Evolutionary conservation across 2,329 filamentous ascomycete species (phyloP).

Genomic region (Dothistroma pini): DNA sequence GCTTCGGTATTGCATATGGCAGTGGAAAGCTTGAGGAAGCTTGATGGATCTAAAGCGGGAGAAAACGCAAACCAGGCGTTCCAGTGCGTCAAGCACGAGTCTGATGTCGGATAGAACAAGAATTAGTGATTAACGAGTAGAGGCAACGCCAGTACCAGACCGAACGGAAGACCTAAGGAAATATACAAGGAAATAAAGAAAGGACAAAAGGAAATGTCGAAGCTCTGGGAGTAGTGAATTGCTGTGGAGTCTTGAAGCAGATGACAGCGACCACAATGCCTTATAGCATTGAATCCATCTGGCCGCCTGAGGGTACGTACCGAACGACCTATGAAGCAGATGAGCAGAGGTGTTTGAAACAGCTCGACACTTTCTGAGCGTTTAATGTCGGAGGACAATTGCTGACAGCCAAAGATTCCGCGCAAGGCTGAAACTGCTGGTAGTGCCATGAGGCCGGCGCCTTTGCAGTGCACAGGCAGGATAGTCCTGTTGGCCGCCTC

Average conservation of each 20-base stretch:
- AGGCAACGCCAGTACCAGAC: slow-evolving; percentile 32
- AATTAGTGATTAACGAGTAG: slow-evolving; percentile 21
- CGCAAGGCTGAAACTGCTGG: slow-evolving; percentile 22
- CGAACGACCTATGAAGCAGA: slow-evolving; percentile 11
- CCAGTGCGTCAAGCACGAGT: slow-evolving; percentile 26
- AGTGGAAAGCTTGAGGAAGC: not conserved
- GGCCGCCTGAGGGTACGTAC: not conserved
- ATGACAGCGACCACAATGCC: slow-evolving; percentile 10
- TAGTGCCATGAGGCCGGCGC: slow-evolving; percentile 17
- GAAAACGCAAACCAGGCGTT: slow-evolving; percentile 14
- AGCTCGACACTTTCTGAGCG: slow-evolving; percentile 6
- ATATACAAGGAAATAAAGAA: slow-evolving; percentile 33
- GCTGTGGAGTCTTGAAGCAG: slow-evolving; percentile 6
- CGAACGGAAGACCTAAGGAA: slow-evolving; percentile 29
- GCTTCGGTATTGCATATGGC: slow-evolving; percentile 27
- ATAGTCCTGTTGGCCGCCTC: slow-evolving; percentile 9
- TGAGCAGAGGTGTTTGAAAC: slow-evolving; percentile 19
- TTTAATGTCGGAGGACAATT: slow-evolving; percentile 8
- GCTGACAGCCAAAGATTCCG: slow-evolving; percentile 11
- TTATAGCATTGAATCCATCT: slow-evolving; percentile 20
- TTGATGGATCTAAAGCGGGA: not conserved
- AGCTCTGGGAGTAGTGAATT: slow-evolving; percentile 1
- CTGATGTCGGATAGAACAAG: slow-evolving; percentile 1
- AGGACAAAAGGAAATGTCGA: slow-evolving; percentile 18
- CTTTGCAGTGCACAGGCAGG: slow-evolving; percentile 12